Evolutionary conservation across 192 early-diverging fungal genomes (phyloP).

Genomic region (Umbelopsis sp.): DNA sequence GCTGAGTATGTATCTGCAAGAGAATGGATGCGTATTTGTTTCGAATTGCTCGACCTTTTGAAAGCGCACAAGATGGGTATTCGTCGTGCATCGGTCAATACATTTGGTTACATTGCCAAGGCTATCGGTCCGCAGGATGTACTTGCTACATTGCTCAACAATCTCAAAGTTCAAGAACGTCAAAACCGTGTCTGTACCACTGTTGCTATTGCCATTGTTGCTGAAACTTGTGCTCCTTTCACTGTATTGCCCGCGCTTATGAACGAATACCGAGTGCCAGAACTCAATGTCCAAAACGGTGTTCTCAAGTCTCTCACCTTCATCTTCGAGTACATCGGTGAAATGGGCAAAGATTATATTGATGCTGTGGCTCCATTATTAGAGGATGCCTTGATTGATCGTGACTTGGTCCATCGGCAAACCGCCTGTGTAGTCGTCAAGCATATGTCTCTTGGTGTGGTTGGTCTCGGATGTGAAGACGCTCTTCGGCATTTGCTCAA

Average conservation of each 20-base stretch:
- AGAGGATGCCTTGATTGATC: slow-evolving; percentile 96
- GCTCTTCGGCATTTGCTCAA: slow-evolving; percentile 94
- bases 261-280: slow-evolving; percentile 99
- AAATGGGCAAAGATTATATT: slow-evolving; percentile 98
- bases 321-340: slow-evolving; percentile 99
- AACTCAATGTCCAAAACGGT: slow-evolving; percentile 99
- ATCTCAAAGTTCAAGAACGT: slow-evolving; percentile 98
- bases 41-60: slow-evolving; percentile 95
- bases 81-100: slow-evolving; percentile 95
- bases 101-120: slow-evolving; percentile 99
- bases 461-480: slow-evolving; percentile 91
- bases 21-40: slow-evolving; percentile 99
- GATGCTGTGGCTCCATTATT: slow-evolving; percentile 94
- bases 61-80: slow-evolving; percentile 96
- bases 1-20: slow-evolving; percentile 94
- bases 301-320: slow-evolving; percentile 94
- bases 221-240: slow-evolving; percentile 87
- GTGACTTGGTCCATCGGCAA: slow-evolving; percentile 97
- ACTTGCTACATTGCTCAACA: slow-evolving; percentile 94
- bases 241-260: slow-evolving; percentile 97
- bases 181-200: slow-evolving; percentile 99
- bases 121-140: slow-evolving; percentile 99
- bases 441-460: slow-evolving; percentile 93
- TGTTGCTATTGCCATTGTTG: slow-evolving; percentile 95
- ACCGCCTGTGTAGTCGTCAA: slow-evolving; percentile 95